phyloP scores from a whole-genome alignment of 805 yeast genomes.

The Candida suzukii region DNA sequence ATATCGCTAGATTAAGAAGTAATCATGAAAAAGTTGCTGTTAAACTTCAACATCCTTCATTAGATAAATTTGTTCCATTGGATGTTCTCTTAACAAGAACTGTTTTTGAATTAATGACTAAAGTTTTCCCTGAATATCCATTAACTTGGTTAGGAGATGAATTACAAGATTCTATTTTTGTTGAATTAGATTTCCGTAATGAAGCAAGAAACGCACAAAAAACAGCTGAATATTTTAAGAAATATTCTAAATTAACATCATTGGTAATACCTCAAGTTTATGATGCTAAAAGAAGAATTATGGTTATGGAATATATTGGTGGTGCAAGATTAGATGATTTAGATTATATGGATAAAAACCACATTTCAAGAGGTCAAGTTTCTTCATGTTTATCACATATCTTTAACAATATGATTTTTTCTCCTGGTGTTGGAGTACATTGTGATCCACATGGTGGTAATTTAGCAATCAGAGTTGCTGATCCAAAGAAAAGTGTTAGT shows the following conservation, averaged over 20 bases:
- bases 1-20: slow-evolving; percentile 55
- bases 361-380: slow-evolving; percentile 71
- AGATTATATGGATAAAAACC: slow-evolving; percentile 50
- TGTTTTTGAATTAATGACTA: slow-evolving; percentile 67
- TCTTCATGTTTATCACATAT: slow-evolving; percentile 82
- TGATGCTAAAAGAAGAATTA: slow-evolving; percentile 59
- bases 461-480: slow-evolving; percentile 63
- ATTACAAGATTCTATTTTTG: slow-evolving; percentile 74
- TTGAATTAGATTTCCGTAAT: slow-evolving; percentile 82
- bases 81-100: slow-evolving; percentile 74
- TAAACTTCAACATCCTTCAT: slow-evolving; percentile 87
- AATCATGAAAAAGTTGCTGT: slow-evolving; percentile 77
- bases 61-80: slow-evolving; percentile 82
- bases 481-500: slow-evolving; percentile 19
- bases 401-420: slow-evolving; percentile 92
- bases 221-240: slow-evolving; percentile 62
- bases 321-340: slow-evolving; percentile 83
- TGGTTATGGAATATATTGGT: slow-evolving; percentile 80
- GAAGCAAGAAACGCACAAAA: slow-evolving; percentile 77
- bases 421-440: slow-evolving; percentile 86
- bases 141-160: slow-evolving; percentile 95
- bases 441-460: slow-evolving; percentile 99
- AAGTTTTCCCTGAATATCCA: slow-evolving; percentile 89
- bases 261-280: slow-evolving; percentile 69
- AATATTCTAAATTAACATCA: slow-evolving; percentile 57